Evolutionary conservation across 2,329 filamentous ascomycete genomes (phyloP).

Genomic region (Paecilomyces fulvus): DNA sequence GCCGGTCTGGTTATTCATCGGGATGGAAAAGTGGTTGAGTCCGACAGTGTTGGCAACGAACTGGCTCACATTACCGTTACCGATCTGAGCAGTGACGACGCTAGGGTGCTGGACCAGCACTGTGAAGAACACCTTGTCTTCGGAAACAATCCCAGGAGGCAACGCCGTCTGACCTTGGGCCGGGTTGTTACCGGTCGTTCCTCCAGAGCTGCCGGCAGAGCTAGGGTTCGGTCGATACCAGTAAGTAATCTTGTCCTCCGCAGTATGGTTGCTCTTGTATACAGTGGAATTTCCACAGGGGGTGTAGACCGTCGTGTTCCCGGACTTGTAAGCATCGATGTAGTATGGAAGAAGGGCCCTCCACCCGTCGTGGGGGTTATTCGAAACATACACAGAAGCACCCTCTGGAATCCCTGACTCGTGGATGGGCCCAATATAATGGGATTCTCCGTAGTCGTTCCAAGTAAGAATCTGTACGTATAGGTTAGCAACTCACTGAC

Average conservation of each 20-base stretch:
- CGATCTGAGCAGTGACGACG: slow-evolving; percentile 21
- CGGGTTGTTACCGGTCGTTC: slow-evolving; percentile 28
- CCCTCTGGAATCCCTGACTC: slow-evolving; percentile 40
- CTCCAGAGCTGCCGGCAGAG: slow-evolving; percentile 17
- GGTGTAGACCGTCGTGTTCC: slow-evolving; percentile 20
- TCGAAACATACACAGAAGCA: slow-evolving; percentile 27
- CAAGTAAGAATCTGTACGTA: slow-evolving; percentile 45
- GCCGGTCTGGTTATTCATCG: slow-evolving; percentile 22
- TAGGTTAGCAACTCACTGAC: not conserved
- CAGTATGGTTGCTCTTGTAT: slow-evolving; percentile 6
- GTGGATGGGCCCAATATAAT: slow-evolving; percentile 47
- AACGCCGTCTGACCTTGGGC: slow-evolving; percentile 18
- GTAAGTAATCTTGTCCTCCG: slow-evolving; percentile 22
- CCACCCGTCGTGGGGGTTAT: slow-evolving; percentile 25
- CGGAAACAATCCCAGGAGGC: slow-evolving; percentile 17
- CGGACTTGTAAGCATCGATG: slow-evolving; percentile 28
- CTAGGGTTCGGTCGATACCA: slow-evolving; percentile 29
- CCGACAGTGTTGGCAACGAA: slow-evolving; percentile 15
- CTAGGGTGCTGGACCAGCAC: slow-evolving; percentile 18
- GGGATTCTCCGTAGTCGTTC: slow-evolving; percentile 56
- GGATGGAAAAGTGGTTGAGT: slow-evolving; percentile 24
- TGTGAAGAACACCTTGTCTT: slow-evolving; percentile 25
- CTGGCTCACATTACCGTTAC: slow-evolving; percentile 10
- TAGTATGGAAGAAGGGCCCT: slow-evolving; percentile 24
- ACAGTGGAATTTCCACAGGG: slow-evolving; percentile 33